phyloP scores from a whole-genome alignment of 78 protist species.

The Anaeramoeba flamelloides region DNA sequence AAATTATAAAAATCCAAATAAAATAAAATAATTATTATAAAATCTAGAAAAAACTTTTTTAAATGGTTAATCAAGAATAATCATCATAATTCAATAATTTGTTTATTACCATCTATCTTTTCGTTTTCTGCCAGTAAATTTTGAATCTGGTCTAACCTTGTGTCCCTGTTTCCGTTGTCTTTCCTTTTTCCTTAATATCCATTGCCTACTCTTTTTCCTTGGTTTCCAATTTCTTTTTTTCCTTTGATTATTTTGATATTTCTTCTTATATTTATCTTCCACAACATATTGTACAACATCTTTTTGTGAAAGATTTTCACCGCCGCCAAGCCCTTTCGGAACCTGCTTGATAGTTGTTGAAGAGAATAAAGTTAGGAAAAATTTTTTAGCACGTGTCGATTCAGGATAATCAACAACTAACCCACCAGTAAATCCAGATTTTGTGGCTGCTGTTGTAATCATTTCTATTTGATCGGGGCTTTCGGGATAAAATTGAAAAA shows the following conservation, averaged over 20 bases:
- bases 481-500: not conserved
- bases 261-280: too few relatives aligned
- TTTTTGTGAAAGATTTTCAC: not conserved
- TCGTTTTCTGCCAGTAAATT: not conserved
- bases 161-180: not conserved
- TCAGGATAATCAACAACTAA: not conserved
- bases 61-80: too few relatives aligned
- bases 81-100: too few relatives aligned
- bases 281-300: not conserved
- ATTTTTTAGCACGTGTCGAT: not conserved
- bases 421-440: not conserved
- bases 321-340: not conserved
- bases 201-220: not conserved
- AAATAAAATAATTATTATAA: too few relatives aligned
- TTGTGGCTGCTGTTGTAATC: not conserved
- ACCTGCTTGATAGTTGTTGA: not conserved
- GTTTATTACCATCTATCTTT: not conserved
- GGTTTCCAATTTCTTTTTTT: not conserved
- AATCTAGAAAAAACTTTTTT: too few relatives aligned
- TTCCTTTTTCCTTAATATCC: not conserved
- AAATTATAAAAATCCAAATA: too few relatives aligned
- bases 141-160: not conserved
- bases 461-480: not conserved
- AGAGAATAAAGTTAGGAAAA: not conserved
- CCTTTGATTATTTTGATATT: not conserved